Evolutionary conservation across 2,329 filamentous ascomycete genomes (phyloP).

Genomic region (Colletotrichum viniferum): DNA sequence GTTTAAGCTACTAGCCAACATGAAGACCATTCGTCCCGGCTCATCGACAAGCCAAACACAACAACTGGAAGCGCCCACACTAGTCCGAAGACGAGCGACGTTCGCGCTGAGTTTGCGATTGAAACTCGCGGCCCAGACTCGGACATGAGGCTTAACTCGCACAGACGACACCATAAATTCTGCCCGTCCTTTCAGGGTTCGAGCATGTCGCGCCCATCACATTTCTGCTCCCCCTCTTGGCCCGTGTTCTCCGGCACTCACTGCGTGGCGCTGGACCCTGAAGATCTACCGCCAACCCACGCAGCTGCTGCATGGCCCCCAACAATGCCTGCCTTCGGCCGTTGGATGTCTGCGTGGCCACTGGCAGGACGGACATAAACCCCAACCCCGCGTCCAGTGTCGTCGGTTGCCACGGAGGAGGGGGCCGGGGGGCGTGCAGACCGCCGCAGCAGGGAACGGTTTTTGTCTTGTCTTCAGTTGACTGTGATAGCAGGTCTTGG

Average conservation of each 20-base stretch:
- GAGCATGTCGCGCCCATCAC: background rate
- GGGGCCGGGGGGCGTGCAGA: background rate
- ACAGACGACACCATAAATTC: constrained; percentile 1
- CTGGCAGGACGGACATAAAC: background rate
- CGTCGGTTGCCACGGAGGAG: background rate
- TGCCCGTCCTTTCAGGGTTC: background rate
- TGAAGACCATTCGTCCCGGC: background rate
- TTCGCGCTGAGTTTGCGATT: background rate
- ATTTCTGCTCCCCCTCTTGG: background rate
- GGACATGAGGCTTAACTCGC: background rate
- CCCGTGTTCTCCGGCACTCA: background rate
- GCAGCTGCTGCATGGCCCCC: background rate
- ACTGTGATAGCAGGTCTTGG: background rate
- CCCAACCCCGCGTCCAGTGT: background rate
- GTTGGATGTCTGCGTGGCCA: background rate
- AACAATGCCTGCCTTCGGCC: background rate
- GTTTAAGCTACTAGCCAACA: background rate
- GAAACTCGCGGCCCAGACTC: constrained; percentile 3
- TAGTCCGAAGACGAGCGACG: background rate
- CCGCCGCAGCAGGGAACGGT: background rate
- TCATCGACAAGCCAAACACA: background rate
- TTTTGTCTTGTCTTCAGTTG: background rate
- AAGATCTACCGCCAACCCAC: background rate
- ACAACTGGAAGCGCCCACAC: background rate
- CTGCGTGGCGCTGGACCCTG: background rate